These are phyloP conservation scores for Filobasidium floriforme DNA, from an alignment of 768 basidiomycete genomes.

Conservation along the genomic window DNA sequence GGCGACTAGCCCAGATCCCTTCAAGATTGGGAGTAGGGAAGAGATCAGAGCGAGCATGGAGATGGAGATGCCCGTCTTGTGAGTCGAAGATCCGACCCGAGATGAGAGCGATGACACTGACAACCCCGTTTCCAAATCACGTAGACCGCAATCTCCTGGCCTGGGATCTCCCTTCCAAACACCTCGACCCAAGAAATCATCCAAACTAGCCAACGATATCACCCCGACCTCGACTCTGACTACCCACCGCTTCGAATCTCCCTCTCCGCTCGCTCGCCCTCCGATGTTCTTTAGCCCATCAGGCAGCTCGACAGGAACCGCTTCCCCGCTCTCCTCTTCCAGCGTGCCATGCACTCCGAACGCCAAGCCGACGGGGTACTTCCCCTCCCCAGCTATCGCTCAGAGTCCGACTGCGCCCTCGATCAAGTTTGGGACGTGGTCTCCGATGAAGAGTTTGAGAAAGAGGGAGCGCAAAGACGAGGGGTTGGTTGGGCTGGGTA, in stretches of 20 bases:
- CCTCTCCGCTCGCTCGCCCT: neutral
- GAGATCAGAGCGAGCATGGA: neutral
- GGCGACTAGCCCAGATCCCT: neutral
- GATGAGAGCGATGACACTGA: neutral
- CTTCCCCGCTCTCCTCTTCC: neutral
- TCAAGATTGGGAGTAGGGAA: constrained; percentile 1
- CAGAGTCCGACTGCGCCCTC: neutral
- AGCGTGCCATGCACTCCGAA: neutral
- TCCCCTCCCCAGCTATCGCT: neutral
- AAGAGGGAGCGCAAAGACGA: neutral
- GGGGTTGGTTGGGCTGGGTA: neutral
- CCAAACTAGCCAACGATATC: neutral
- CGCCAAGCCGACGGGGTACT: neutral
- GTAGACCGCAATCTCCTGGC: neutral
- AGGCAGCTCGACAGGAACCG: neutral
- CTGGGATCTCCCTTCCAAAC: neutral
- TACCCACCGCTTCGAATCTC: neutral
- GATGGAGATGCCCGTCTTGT: neutral
- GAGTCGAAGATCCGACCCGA: neutral
- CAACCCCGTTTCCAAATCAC: neutral
- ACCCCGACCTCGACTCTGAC: neutral
- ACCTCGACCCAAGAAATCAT: constrained; percentile 2
- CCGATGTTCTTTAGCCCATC: neutral
- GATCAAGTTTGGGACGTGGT: neutral
- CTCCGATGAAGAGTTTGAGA: neutral